Percentiles rank a stretch among this genome's conserved stretches.
Evolutionary conservation across 2,329 filamentous ascomycete species (phyloP).

Genomic region (Ophiostoma ips): DNA sequence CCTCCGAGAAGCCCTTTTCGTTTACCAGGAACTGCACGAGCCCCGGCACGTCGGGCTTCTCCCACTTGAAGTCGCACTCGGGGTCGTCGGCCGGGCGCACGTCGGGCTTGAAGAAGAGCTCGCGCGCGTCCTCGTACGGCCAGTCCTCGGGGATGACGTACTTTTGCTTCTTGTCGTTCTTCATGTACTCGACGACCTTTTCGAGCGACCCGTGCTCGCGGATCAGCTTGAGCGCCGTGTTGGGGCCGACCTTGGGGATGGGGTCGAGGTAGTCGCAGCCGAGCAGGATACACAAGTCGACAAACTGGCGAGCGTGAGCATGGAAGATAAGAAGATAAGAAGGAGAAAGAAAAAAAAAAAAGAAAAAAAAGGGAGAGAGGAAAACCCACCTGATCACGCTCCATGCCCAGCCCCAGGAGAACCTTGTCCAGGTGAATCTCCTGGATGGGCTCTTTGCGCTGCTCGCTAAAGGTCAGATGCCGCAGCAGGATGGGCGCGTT

Average conservation of each 20-base stretch:
- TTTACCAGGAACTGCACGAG: slow-evolving; percentile 79
- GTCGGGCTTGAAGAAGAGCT: slow-evolving; percentile 84
- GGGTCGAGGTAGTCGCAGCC: slow-evolving; percentile 97
- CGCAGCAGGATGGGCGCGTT: slow-evolving; percentile 79
- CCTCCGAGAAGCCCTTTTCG: slow-evolving; percentile 95
- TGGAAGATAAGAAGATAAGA: neutral
- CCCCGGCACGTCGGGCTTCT: slow-evolving; percentile 79
- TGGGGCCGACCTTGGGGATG: slow-evolving; percentile 84
- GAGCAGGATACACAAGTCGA: slow-evolving; percentile 93
- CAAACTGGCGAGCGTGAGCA: slow-evolving; percentile 47
- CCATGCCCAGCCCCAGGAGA: slow-evolving; percentile 77
- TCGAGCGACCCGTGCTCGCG: slow-evolving; percentile 83
- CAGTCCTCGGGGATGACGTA: slow-evolving; percentile 88
- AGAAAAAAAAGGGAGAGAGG: neutral
- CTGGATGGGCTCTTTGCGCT: slow-evolving; percentile 93
- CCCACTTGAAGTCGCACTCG: slow-evolving; percentile 96
- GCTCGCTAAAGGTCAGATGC: slow-evolving; percentile 93
- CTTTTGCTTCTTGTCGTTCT: slow-evolving; percentile 64
- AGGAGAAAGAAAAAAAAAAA: neutral
- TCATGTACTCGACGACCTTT: slow-evolving; percentile 67
- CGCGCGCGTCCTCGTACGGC: slow-evolving; percentile 83
- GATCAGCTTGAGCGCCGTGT: slow-evolving; percentile 84
- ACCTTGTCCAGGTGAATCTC: slow-evolving; percentile 85
- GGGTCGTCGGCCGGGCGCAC: slow-evolving; percentile 71
- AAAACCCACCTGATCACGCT: slow-evolving; percentile 56